phyloP scores from a whole-genome alignment of 2,329 filamentous ascomycete species.

The Pochonia chlamydosporia region DNA sequence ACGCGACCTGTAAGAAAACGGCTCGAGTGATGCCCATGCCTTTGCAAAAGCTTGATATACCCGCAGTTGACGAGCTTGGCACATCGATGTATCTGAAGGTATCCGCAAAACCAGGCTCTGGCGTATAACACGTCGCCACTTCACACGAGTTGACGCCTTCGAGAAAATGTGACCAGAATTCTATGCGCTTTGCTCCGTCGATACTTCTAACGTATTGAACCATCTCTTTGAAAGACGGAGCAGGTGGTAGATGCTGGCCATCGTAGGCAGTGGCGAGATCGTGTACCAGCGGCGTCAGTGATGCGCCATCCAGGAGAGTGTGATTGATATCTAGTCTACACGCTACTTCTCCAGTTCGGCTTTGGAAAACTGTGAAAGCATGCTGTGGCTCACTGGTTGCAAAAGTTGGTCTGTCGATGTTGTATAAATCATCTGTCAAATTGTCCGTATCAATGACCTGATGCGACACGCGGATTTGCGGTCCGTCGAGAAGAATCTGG shows the following conservation, averaged over 20 bases:
- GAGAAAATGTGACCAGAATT: neutral
- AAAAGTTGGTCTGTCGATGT: conserved; percentile 3
- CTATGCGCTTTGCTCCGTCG: neutral
- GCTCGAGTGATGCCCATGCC: conserved; percentile 10
- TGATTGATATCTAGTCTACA: conserved; percentile 27
- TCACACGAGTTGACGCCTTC: conserved; percentile 3
- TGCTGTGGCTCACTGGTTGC: conserved; percentile 8
- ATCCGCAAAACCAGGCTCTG: no score
- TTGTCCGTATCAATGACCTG: neutral
- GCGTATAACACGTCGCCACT: neutral
- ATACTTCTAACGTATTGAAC: neutral
- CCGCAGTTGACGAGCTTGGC: neutral
- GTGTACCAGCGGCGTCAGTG: conserved; percentile 19
- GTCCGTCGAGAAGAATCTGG: conserved; percentile 8
- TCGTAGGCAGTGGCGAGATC: conserved; percentile 22
- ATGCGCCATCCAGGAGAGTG: conserved; percentile 24
- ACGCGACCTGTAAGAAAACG: conserved; percentile 34
- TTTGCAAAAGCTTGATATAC: conserved; percentile 3
- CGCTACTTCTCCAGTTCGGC: conserved; percentile 12
- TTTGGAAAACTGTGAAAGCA: conserved; percentile 11
- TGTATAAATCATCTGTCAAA: neutral
- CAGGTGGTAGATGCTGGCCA: neutral
- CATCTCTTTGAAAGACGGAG: conserved; percentile 1
- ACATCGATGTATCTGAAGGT: no score
- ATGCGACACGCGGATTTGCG: neutral